Evolutionary conservation across 148 eudicot species (phyloP), one percentile per base, ranked within the genome.

Genomic region (Bassia scoparia): DNA sequence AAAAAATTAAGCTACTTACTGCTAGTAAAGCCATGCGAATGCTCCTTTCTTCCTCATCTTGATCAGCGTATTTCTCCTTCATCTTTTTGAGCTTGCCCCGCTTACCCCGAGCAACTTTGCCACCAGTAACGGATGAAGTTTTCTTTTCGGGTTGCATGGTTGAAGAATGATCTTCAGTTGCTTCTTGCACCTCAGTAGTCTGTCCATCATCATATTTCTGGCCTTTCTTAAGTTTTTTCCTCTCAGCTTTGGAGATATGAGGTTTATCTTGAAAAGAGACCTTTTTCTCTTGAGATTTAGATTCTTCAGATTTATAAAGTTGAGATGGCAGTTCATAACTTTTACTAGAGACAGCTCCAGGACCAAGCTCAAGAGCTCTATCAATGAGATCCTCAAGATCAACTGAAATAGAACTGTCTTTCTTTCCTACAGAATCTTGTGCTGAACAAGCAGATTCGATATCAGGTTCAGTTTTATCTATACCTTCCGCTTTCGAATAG

Each of bases 1-100:
- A 52, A 46, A 7, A 72, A 71, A 48, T 54, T 46, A 76, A 18
- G 61, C 43, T 31, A 91, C 96, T 95, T 67, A 91, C 98, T 54
- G 90, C 98, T 70, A 95, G 88, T 77, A 95, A 85, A 80, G 96
- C 89, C 97, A 95, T 91, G 24, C 98, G 95, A 62, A 95, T 86
- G 44, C 76, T 87, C 77, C 97, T 85, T 84, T 95, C 97, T 72
- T 91, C 97, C 81, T 95, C 98, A 79, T 95, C 98, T 77, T 95
- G 98, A 61, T 95, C 90, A 0, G 97, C 93, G 84, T 95, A 95
- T 80, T 95, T 95, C 78, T 94, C 98, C 83, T 95, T 95, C 64
- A 95, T 92, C 82, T 91, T 95, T 82, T 95, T 95, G 24, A 95
- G 90, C 77, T 95, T 95, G 74, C 89, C 80, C 85, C 69, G 91